Base-by-base conservation (phyloP, 2,329 filamentous ascomycete species). In the Colletotrichum chrysophilum region DNA sequence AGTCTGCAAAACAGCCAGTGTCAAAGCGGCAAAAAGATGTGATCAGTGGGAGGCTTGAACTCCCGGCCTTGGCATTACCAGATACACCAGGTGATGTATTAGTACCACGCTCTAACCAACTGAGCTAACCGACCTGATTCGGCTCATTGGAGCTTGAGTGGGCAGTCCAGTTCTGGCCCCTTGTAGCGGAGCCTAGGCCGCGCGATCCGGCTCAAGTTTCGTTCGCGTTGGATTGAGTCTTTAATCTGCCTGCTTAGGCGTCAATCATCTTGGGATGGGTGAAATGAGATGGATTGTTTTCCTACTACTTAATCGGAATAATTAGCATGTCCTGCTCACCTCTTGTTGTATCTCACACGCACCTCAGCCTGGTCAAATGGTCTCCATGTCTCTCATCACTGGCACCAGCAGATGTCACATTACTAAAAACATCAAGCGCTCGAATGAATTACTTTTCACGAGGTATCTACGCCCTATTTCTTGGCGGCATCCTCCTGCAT, bases 401-500 rank as follows among this genome's bases (percentile, higher is more conserved):
- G 5, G 43, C 43, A 52, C 43, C 12, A 52, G 5, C 10, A 52
- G 12, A 52, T 13, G n/a, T 21, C 43, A 52, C 30, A 24, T 56
- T 34, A n/a, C 38, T 21, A 26, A n/a, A 4, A 34, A 30, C 21
- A 16, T 38, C 28, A 34, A 30, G 7, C 14, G 43, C 28, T 26
- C 8, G 4, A 21, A 32, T 12, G 2, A 21, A 21, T 56, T 56
- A 21, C 10, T 67, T 34, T 18, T 52, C 10, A 13, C n/a, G 5
- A 52, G 43, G 43, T 24, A 52, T 30, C 36, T 28, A 52, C 13
- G 10, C 4, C 52, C 70, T 56, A 82, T 80, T 89, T 89, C 82
- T 90, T 88, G 3, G 90, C 58, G 7, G 73, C 87, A 84, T 95
- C 93, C 1, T 88, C 87, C 85, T 93, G 91, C 93, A 95, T 95